Conservation (phyloP, 768 basidiomycete species). For the Termitomyces eurrhizus region DNA sequence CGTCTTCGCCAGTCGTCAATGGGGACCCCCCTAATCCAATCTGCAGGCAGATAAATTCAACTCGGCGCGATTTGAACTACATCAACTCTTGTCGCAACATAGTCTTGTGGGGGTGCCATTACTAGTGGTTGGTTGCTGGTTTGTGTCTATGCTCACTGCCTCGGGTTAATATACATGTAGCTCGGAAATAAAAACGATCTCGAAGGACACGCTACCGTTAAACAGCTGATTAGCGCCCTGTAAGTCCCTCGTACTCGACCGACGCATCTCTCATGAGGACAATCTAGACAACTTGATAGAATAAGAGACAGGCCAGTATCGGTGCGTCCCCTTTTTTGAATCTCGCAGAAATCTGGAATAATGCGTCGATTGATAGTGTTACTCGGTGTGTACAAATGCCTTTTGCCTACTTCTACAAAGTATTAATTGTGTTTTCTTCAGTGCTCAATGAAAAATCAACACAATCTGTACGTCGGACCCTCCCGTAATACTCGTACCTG, state of each 20-base stretch:
- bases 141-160: neutral
- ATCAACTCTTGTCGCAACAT: slow-evolving; percentile 68
- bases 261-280: neutral
- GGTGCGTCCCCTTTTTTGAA: slow-evolving; percentile 41
- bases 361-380: slow-evolving; percentile 47
- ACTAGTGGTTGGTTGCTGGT: slow-evolving; percentile 60
- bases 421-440: slow-evolving; percentile 24
- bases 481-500: neutral
- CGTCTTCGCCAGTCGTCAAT: slow-evolving; percentile 23
- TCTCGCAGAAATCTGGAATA: slow-evolving; percentile 1
- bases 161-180: slow-evolving; percentile 30
- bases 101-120: slow-evolving; percentile 70
- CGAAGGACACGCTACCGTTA: slow-evolving; percentile 68
- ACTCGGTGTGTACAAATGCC: slow-evolving; percentile 52
- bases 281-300: slow-evolving; percentile 66
- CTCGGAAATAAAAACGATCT: slow-evolving; percentile 94
- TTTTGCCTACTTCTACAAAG: neutral
- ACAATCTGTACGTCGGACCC: slow-evolving; percentile 66
- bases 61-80: slow-evolving; percentile 79
- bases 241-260: slow-evolving; percentile 28
- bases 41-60: slow-evolving; percentile 75
- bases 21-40: neutral
- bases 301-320: slow-evolving; percentile 80
- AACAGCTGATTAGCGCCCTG: slow-evolving; percentile 80
- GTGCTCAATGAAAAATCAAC: slow-evolving; percentile 97